Percentiles rank a stretch among this genome's conserved stretches.
phyloP scores from a whole-genome alignment of 306 rosid species.

The cucumber (Cucumis sativus) region DNA sequence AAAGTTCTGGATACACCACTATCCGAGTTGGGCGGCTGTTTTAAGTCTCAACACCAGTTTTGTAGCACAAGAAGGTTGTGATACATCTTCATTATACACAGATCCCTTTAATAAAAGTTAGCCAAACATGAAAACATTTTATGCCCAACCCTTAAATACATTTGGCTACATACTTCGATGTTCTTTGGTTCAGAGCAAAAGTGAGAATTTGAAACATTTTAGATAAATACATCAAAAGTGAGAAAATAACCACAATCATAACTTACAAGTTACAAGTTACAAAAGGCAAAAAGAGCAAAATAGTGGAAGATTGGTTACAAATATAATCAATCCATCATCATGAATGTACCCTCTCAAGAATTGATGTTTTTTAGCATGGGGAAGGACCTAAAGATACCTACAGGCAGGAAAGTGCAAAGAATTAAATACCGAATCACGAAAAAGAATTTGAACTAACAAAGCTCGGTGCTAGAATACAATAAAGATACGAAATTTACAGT shows the following conservation, averaged over 20 bases:
- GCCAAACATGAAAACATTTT: neutral
- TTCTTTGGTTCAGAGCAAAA: neutral
- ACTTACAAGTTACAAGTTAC: neutral
- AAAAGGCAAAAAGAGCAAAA: neutral
- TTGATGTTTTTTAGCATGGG: neutral
- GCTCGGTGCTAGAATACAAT: neutral
- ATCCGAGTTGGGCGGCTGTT: too few species aligned
- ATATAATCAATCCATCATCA: conserved; percentile 6
- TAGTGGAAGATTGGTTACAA: neutral
- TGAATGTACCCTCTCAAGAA: conserved; percentile 3
- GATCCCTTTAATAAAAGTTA: neutral
- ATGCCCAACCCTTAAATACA: neutral
- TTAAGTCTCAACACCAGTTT: too few species aligned
- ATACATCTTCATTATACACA: too few species aligned
- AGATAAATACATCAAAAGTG: neutral
- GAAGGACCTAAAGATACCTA: conserved; percentile 1
- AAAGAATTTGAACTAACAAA: neutral
- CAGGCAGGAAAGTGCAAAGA: neutral
- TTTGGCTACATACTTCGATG: neutral
- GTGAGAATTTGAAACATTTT: neutral
- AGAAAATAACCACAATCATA: neutral
- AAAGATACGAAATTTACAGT: conserved; percentile 5
- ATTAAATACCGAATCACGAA: neutral
- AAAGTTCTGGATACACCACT: too few species aligned
- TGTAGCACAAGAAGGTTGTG: too few species aligned